phyloP scores from a whole-genome alignment of 2,329 filamentous ascomycete genomes.

The Dryadomyces quercus-mongolicae region DNA sequence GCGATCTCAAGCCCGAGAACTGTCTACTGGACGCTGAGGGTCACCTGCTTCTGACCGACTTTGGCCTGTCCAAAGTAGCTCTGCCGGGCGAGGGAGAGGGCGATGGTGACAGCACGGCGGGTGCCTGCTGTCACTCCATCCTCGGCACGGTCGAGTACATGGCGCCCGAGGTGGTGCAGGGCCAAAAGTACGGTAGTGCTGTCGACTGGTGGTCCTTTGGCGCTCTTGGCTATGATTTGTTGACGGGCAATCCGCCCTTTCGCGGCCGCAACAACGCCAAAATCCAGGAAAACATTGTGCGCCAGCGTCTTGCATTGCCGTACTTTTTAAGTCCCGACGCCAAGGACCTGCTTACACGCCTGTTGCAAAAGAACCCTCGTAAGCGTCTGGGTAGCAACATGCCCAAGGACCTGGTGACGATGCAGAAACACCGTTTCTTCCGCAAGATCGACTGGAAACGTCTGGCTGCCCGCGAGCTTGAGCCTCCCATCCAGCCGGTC shows the following conservation, averaged over 20 bases:
- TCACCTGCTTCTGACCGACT: slow-evolving; percentile 89
- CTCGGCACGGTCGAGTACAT: slow-evolving; percentile 97
- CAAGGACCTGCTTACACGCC: slow-evolving; percentile 81
- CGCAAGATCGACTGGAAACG: slow-evolving; percentile 90
- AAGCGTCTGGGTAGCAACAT: slow-evolving; percentile 84
- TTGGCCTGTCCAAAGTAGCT: slow-evolving; percentile 90
- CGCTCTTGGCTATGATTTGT: slow-evolving; percentile 79
- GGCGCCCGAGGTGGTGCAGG: slow-evolving; percentile 88
- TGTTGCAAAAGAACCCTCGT: slow-evolving; percentile 81
- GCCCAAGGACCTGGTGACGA: slow-evolving; percentile 71
- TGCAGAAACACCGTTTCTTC: slow-evolving; percentile 95
- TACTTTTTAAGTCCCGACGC: slow-evolving; percentile 88
- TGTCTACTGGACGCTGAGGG: slow-evolving; percentile 86
- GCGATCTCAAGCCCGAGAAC: slow-evolving; percentile 95
- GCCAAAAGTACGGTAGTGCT: slow-evolving; percentile 80
- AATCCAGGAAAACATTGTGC: slow-evolving; percentile 90
- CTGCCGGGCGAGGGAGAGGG: slow-evolving; percentile 29
- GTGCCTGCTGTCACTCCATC: slow-evolving; percentile 77
- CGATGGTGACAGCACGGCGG: slow-evolving; percentile 29
- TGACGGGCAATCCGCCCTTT: slow-evolving; percentile 89
- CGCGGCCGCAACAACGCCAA: slow-evolving; percentile 83
- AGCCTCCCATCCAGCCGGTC: slow-evolving; percentile 81
- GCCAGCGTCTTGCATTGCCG: slow-evolving; percentile 77
- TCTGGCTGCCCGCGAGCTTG: slow-evolving; percentile 68
- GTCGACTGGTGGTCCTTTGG: slow-evolving; percentile 99